These are phyloP conservation scores for Fusarium sp. DNA, from an alignment of 2,329 filamentous ascomycete genomes.

Conservation along the genomic window DNA sequence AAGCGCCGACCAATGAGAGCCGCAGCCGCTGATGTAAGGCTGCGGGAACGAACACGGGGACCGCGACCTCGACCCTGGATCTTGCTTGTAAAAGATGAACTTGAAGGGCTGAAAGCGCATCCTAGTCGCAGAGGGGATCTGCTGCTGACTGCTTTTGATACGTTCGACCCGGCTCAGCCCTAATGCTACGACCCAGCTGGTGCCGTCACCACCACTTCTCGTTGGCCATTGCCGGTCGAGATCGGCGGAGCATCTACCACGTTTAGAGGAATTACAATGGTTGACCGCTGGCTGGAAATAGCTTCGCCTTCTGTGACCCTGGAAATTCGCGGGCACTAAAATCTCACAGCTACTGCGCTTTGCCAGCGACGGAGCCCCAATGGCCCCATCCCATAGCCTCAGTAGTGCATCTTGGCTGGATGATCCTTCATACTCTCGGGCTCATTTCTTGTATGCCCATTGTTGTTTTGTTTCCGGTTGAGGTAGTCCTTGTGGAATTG, in stretches of 20 bases:
- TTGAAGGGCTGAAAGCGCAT: background rate
- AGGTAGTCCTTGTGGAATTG: background rate
- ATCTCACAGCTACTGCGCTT: constrained; percentile 32
- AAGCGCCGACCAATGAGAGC: constrained; percentile 15
- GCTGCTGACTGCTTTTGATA: background rate
- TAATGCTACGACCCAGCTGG: background rate
- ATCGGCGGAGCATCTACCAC: background rate
- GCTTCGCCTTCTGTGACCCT: constrained; percentile 22
- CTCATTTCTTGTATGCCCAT: constrained; percentile 6
- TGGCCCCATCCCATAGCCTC: constrained; percentile 25
- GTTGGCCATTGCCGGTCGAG: background rate
- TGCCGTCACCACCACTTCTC: background rate
- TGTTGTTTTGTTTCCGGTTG: background rate
- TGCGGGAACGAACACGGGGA: background rate
- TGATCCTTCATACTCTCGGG: constrained; percentile 18
- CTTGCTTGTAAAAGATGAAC: background rate
- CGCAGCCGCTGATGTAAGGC: constrained; percentile 16
- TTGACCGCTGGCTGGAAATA: constrained; percentile 8
- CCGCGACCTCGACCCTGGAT: background rate
- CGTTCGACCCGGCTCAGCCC: background rate
- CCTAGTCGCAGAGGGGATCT: background rate
- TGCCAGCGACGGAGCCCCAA: background rate
- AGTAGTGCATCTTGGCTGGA: constrained; percentile 13
- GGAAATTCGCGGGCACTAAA: constrained; percentile 22
- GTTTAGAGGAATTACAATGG: background rate